These are phyloP conservation scores for Ambispora gerdemannii DNA, from an alignment of 192 early-diverging fungal species.

Conservation along the genomic window DNA sequence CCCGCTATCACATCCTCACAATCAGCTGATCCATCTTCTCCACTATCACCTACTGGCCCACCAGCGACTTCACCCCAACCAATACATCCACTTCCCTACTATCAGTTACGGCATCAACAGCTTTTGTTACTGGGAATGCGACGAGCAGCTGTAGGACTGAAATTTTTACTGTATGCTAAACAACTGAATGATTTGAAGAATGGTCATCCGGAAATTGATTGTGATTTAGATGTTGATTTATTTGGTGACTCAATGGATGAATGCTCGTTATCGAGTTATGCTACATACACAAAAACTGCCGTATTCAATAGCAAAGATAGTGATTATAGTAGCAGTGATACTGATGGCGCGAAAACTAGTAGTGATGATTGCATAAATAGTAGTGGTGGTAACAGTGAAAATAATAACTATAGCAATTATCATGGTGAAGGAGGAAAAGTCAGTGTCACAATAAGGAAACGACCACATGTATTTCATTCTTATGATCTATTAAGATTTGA, in stretches of 20 bases:
- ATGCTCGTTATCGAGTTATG: not conserved
- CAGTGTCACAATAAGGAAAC: slow-evolving; percentile 13
- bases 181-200: slow-evolving; percentile 30
- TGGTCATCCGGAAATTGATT: slow-evolving; percentile 20
- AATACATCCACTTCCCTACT: slow-evolving; percentile 1
- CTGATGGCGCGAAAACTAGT: not conserved
- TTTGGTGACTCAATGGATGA: not conserved
- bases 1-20: too few species aligned
- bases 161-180: slow-evolving; percentile 28
- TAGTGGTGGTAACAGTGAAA: slow-evolving; percentile 2
- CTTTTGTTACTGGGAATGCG: slow-evolving; percentile 21
- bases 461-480: slow-evolving; percentile 18
- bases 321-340: not conserved
- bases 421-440: slow-evolving; percentile 11
- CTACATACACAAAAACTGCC: not conserved
- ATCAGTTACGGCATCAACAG: slow-evolving; percentile 16
- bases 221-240: slow-evolving; percentile 21
- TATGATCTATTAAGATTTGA: slow-evolving; percentile 26
- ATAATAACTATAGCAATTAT: not conserved
- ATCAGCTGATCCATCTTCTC: not conserved
- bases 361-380: not conserved
- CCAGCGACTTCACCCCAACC: slow-evolving; percentile 7
- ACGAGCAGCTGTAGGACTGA: slow-evolving; percentile 28
- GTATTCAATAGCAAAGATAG: not conserved
- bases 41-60: not conserved